Evolutionary conservation across 108 stramenopile species (phyloP).

Genomic region (Nannochloropsis granulata): DNA sequence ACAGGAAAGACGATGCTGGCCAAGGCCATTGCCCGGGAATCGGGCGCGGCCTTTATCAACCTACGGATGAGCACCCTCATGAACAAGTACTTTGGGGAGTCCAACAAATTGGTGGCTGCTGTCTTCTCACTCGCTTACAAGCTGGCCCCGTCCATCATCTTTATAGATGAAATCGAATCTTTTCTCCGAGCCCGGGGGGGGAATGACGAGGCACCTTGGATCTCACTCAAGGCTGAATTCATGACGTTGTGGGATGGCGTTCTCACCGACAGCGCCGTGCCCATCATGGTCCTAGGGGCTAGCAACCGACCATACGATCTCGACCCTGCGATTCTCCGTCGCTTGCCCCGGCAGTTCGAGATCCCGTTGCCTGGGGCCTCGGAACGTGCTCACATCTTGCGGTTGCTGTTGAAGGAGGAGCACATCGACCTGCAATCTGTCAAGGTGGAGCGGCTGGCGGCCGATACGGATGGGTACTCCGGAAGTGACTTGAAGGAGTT

Average conservation of each 20-base stretch:
- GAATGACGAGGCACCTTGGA: conserved; percentile 49
- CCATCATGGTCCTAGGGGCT: conserved; percentile 79
- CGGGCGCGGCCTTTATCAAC: conserved; percentile 79
- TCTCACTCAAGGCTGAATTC: conserved; percentile 77
- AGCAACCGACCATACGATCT: conserved; percentile 86
- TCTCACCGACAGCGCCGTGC: conserved; percentile 34
- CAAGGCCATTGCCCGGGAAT: conserved; percentile 91
- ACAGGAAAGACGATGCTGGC: conserved; percentile 94
- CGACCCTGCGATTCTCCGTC: conserved; percentile 81
- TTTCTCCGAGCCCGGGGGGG: conserved; percentile 60
- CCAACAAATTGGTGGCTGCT: conserved; percentile 76
- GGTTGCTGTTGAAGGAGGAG: conserved; percentile 51
- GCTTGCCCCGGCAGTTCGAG: conserved; percentile 70
- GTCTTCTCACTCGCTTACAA: conserved; percentile 78
- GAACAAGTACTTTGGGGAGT: conserved; percentile 95
- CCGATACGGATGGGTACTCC: conserved; percentile 56
- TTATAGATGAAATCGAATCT: conserved; percentile 94
- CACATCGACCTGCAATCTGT: conserved; percentile 14
- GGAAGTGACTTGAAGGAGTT: conserved; percentile 91
- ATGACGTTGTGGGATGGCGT: conserved; percentile 91
- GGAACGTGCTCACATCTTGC: conserved; percentile 61
- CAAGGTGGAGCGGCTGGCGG: conserved; percentile 49
- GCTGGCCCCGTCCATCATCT: conserved; percentile 78
- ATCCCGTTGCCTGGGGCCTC: conserved; percentile 52
- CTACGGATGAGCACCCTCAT: conserved; percentile 69